Evolutionary conservation across 257 asterid genomes (phyloP).

Genomic region (Leonotis leonurus): DNA sequence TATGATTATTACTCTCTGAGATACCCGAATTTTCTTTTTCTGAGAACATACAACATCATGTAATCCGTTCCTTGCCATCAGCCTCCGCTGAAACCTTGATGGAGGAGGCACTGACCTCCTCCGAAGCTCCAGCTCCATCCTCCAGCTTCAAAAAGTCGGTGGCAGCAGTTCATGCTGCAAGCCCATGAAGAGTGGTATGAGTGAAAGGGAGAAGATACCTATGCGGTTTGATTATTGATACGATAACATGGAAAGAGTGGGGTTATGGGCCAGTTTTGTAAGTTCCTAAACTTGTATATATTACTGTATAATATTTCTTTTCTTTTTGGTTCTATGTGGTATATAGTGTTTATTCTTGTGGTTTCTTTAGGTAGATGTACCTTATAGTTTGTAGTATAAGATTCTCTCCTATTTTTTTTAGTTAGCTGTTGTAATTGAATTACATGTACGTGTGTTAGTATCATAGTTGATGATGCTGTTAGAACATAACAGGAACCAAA

Average conservation of each 20-base stretch:
- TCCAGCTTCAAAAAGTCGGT: slow-evolving; percentile 9
- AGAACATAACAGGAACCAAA: slow-evolving; percentile 14
- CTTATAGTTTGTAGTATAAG: slow-evolving; percentile 7
- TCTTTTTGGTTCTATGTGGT: slow-evolving; percentile 15
- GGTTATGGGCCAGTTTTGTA: slow-evolving; percentile 15
- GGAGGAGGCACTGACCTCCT: too few species aligned
- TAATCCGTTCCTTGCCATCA: background rate
- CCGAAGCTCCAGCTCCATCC: slow-evolving; percentile 6
- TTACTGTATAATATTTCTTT: slow-evolving; percentile 18
- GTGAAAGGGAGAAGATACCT: slow-evolving; percentile 1
- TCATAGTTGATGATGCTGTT: slow-evolving; percentile 17
- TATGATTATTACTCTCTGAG: background rate
- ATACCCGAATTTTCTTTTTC: background rate
- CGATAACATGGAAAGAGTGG: slow-evolving; percentile 6
- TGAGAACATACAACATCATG: too few species aligned
- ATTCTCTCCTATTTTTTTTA: background rate
- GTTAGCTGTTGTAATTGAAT: slow-evolving; percentile 14
- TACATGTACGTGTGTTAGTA: slow-evolving; percentile 13
- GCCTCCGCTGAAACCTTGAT: slow-evolving; percentile 5
- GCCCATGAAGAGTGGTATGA: slow-evolving; percentile 6
- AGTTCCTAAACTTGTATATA: slow-evolving; percentile 24
- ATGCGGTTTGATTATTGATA: background rate
- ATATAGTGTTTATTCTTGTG: slow-evolving; percentile 7
- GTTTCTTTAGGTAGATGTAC: slow-evolving; percentile 19
- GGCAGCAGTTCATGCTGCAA: slow-evolving; percentile 3